Evolutionary conservation across 768 basidiomycete species (phyloP).

Genomic region (Phaffia australis): DNA sequence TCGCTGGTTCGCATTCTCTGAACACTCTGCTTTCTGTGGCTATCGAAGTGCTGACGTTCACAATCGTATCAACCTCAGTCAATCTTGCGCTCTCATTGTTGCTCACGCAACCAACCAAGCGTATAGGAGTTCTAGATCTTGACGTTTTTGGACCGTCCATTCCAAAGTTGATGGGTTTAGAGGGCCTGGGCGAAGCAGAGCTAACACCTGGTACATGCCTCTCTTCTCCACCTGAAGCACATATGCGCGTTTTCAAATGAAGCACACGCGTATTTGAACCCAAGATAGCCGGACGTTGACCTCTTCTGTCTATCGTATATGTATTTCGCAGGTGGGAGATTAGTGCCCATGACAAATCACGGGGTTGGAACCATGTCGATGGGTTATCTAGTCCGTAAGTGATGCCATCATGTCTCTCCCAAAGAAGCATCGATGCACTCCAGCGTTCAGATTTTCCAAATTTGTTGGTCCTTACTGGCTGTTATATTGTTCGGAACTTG

Average conservation of each 20-base stretch:
- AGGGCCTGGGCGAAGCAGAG: slow-evolving; percentile 61
- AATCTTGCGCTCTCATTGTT: slow-evolving; percentile 66
- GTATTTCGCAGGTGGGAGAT: slow-evolving; percentile 51
- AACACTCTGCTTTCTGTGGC: slow-evolving; percentile 6
- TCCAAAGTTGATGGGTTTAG: slow-evolving; percentile 85
- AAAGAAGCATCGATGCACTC: not conserved
- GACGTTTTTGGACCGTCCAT: slow-evolving; percentile 93
- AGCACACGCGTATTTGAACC: too few species aligned
- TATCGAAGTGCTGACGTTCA: slow-evolving; percentile 17
- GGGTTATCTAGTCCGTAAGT: slow-evolving; percentile 66
- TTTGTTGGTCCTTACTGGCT: not conserved
- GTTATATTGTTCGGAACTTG: not conserved
- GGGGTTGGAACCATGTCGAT: slow-evolving; percentile 92
- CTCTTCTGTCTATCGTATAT: not conserved
- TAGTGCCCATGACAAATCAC: slow-evolving; percentile 76
- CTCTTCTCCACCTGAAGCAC: too few species aligned
- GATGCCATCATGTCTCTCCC: not conserved
- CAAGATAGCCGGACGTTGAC: not conserved
- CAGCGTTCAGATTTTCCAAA: not conserved
- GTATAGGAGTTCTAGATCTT: slow-evolving; percentile 81
- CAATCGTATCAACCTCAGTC: slow-evolving; percentile 42
- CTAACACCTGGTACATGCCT: slow-evolving; percentile 51
- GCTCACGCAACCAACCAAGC: slow-evolving; percentile 40
- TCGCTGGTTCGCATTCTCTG: slow-evolving; percentile 55
- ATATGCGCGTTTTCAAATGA: too few species aligned